Evolutionary conservation across 352 stramenopile species (phyloP), one percentile per base, ranked within the genome.

Genomic region (Globisporangium mamillatum): DNA sequence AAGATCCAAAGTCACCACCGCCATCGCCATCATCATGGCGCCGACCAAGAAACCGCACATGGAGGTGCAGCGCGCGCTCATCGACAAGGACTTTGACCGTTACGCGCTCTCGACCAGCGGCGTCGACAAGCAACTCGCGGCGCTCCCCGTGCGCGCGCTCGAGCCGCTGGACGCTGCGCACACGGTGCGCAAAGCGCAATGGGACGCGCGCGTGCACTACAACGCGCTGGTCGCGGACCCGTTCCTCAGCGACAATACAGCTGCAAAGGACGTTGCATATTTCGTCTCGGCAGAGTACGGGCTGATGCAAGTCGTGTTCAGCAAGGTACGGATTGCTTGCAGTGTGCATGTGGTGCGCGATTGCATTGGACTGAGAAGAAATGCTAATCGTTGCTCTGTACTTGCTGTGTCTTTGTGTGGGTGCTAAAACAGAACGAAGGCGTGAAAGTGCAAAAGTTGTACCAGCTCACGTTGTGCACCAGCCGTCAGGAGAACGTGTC

Each of bases 51-150:
- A 70, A 32, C 57, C n/a, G 25, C 62, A 63, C 32, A 92, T 95
- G 88, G 64, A 92, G 61, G 75, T 91, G 63, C 66, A 90, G 59
- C 81, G 78, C 65, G 68, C 76, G 58, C 75, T 91, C 54, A 68
- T 92, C n/a, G 86, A 93, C 73, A 83, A 86, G 61, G 74, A 91
- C 64, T 95, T 95, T 61, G 85, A 93, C 63, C 76, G 82, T 63
- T 93, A 95, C 71, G 82, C 86, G 61, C 72, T 95, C 50, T 77
- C 76, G 32, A 61, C 67, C 0, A 65, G 80, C 32, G 77, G 72
- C 7, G 27, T 86, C 44, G 56, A 72, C 3, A 79, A 78, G 59
- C 67, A 66, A n/a, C 57, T 74, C 3, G 62, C 56, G 20, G 38
- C 68, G 18, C 69, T 95, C 1, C 50, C 75, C 16, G 50, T 70